Percentiles rank a stretch among this genome's conserved stretches.
Evolutionary conservation across 164 flowering plant species (phyloP).

Genomic region (Macadamia tetraphylla): DNA sequence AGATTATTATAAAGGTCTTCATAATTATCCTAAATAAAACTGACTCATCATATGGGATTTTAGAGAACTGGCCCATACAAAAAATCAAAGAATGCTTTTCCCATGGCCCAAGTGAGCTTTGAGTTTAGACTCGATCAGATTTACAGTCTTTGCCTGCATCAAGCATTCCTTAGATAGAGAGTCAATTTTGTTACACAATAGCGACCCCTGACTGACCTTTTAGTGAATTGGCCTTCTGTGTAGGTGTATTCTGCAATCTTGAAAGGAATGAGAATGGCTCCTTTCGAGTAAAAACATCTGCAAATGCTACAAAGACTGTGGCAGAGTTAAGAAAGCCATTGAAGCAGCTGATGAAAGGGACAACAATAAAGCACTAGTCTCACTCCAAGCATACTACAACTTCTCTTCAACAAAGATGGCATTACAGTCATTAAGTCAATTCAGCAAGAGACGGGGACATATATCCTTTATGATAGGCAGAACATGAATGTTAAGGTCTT

Average conservation of each 20-base stretch:
- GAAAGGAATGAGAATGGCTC: slow-evolving; percentile 63
- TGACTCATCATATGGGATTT: too few species aligned
- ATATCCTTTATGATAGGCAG: slow-evolving; percentile 60
- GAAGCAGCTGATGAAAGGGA: slow-evolving; percentile 80
- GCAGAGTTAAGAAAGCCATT: slow-evolving; percentile 78
- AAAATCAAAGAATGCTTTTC: too few species aligned
- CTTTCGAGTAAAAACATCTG: slow-evolving; percentile 64
- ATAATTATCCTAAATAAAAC: too few species aligned
- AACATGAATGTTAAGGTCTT: slow-evolving; percentile 42
- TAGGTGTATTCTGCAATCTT: slow-evolving; percentile 54
- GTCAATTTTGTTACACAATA: background rate
- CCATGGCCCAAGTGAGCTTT: too few species aligned
- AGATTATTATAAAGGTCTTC: too few species aligned
- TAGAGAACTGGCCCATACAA: too few species aligned
- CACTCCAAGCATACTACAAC: slow-evolving; percentile 51
- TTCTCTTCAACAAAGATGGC: slow-evolving; percentile 63
- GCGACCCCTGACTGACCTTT: background rate
- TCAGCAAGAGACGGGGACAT: slow-evolving; percentile 59
- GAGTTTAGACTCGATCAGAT: too few species aligned
- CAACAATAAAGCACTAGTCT: slow-evolving; percentile 45
- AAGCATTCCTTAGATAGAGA: too few species aligned
- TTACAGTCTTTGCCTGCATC: too few species aligned
- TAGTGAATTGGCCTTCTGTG: slow-evolving; percentile 5
- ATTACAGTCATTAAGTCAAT: slow-evolving; percentile 43
- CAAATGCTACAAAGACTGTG: slow-evolving; percentile 74